Evolutionary conservation across 768 basidiomycete genomes (phyloP).

Genomic region (Crucibulum laeve): DNA sequence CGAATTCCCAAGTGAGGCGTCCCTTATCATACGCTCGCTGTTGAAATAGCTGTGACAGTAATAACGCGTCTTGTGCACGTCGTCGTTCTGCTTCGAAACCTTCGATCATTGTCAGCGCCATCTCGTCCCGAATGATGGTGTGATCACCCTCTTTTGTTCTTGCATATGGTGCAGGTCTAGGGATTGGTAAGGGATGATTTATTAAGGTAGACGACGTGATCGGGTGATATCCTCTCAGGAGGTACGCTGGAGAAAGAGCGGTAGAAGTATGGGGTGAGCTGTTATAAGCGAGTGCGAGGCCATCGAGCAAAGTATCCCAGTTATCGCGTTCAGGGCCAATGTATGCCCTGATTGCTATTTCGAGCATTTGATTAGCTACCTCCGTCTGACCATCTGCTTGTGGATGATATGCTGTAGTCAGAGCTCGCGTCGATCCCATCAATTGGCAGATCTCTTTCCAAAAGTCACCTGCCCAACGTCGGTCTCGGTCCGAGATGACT

Average conservation of each 20-base stretch:
- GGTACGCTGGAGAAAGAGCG: slow-evolving; percentile 18
- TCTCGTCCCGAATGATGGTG: too few species aligned
- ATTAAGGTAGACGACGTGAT: slow-evolving; percentile 9
- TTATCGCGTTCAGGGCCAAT: slow-evolving; percentile 15
- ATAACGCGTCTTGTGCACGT: slow-evolving; percentile 11
- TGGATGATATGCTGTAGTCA: slow-evolving; percentile 10
- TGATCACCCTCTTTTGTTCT: too few species aligned
- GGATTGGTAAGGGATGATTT: too few species aligned
- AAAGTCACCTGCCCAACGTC: slow-evolving; percentile 12
- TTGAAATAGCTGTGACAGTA: slow-evolving; percentile 9
- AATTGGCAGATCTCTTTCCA: slow-evolving; percentile 15
- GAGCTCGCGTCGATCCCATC: slow-evolving; percentile 17
- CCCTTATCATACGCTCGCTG: slow-evolving; percentile 14
- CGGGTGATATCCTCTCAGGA: slow-evolving; percentile 20
- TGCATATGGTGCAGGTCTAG: too few species aligned
- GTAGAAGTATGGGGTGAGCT: slow-evolving; percentile 21
- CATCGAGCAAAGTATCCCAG: slow-evolving; percentile 19
- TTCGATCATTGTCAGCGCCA: slow-evolving; percentile 4
- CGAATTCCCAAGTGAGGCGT: slow-evolving; percentile 10
- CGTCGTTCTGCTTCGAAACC: slow-evolving; percentile 7
- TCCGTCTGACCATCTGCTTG: slow-evolving; percentile 25
- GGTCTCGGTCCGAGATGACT: slow-evolving; percentile 23
- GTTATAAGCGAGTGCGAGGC: slow-evolving; percentile 25
- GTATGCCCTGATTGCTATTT: slow-evolving; percentile 24
- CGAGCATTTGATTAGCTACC: slow-evolving; percentile 24